phyloP scores from a whole-genome alignment of 768 basidiomycete genomes.

The Mycena olivaceomarginata region DNA sequence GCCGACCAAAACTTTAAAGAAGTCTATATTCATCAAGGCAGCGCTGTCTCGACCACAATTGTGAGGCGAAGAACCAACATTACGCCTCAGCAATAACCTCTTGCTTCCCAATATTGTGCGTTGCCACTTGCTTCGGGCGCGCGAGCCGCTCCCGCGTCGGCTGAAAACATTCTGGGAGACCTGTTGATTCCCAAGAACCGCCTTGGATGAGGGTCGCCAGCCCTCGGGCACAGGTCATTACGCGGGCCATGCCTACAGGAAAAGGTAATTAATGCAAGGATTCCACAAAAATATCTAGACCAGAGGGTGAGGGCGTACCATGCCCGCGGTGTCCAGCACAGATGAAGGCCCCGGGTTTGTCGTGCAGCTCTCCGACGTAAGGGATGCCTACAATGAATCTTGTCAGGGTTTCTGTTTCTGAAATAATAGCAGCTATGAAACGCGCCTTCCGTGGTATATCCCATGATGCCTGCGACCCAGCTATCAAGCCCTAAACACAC shows the following conservation, averaged over 20 bases:
- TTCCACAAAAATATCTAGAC: no score
- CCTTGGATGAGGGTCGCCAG: constrained; percentile 51
- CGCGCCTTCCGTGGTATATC: constrained; percentile 45
- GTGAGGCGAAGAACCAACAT: no score
- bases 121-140: constrained; percentile 19
- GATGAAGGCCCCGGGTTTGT: constrained; percentile 41
- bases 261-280: no score
- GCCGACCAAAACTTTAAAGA: no score
- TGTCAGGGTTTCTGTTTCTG: neutral
- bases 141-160: constrained; percentile 48
- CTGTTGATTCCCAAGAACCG: constrained; percentile 48
- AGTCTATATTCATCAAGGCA: no score
- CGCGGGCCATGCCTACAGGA: constrained; percentile 45
- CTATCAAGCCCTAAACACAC: neutral
- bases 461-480: constrained; percentile 46
- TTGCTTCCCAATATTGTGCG: constrained; percentile 37
- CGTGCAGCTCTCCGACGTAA: constrained; percentile 52
- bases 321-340: constrained; percentile 53
- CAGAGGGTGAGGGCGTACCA: constrained; percentile 39
- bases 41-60: no score
- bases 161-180: constrained; percentile 55
- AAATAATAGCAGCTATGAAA: neutral
- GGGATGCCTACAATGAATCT: constrained; percentile 43
- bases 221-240: constrained; percentile 48
- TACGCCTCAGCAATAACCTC: constrained; percentile 1